Base-by-base conservation (phyloP, 169 alveolate species). In the Plasmodium vinckei region DNA sequence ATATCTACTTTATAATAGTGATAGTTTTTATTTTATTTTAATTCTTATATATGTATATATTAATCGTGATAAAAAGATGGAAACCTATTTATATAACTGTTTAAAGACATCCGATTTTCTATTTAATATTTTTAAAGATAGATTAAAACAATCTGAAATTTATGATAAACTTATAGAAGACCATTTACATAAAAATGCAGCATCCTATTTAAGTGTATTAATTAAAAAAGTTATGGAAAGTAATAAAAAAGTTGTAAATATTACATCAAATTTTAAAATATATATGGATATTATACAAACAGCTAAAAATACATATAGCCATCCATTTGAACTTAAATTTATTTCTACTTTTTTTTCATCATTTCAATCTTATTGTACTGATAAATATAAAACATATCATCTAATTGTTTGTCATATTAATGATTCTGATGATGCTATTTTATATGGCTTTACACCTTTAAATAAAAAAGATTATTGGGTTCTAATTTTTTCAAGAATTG, bases 151-250 rank as follows among this genome's bases (percentile, higher is more conserved):
- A 54, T 75, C 77, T 12, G 88, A 75, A 49, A 75, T 75, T 1
- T 75, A 75, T 67, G 88, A 75, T 21, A 75, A 75, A 15, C 67
- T 75, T 1, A 75, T 75, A 25, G 88, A 75, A 42, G 61, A 63
- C 2, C 88, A 75, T 75, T 56, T 75, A 75, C 88, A 75, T 54
- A 60, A 47, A 75, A 75, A 75, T 63, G 88, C 88, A 75, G 88
- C 88, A 15, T 60, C 46, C 19, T 75, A 75, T 39, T 75, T 75
- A 75, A 75, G 75, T 75, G 65, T 63, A 17, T 21, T 75, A 23
- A 75, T 75, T 49, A 75, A 75, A 75, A 75, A 75, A 75, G 53
- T 75, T 9, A 75, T 75, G 73, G 88, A 75, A 42, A 75, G 88
- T 56, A 61, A 75, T 49, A 75, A 75, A 63, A 75, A 75, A 75